phyloP scores from a whole-genome alignment of 805 yeast species.

The Metschnikowia santaceciliae region DNA sequence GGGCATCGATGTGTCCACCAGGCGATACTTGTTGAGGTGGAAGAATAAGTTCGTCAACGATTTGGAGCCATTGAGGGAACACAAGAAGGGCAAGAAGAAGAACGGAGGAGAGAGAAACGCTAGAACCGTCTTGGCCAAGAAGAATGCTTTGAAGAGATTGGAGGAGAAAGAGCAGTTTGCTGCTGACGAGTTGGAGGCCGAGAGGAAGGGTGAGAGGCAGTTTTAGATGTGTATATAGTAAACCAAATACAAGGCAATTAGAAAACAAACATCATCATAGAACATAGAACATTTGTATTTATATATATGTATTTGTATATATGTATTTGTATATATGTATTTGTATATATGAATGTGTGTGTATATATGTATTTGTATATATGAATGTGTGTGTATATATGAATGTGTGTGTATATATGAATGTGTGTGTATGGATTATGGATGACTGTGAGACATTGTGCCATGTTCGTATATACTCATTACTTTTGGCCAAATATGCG shows the following conservation, averaged over 20 bases:
- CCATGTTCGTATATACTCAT: too few relatives aligned
- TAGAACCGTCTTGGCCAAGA: slow-evolving; percentile 48
- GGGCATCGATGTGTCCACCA: slow-evolving; percentile 69
- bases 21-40: slow-evolving; percentile 75
- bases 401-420: too few relatives aligned
- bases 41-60: slow-evolving; percentile 61
- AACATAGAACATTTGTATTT: too few relatives aligned
- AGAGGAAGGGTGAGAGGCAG: slow-evolving; percentile 39
- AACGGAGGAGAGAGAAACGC: slow-evolving; percentile 85
- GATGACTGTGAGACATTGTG: too few relatives aligned
- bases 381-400: too few relatives aligned
- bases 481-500: too few relatives aligned
- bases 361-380: too few relatives aligned
- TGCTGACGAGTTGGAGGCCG: slow-evolving; percentile 38
- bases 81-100: slow-evolving; percentile 65
- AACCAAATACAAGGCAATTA: not conserved
- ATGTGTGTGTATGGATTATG: too few relatives aligned
- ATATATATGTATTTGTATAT: too few relatives aligned
- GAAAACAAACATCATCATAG: too few relatives aligned
- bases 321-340: too few relatives aligned
- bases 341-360: too few relatives aligned
- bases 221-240: slow-evolving; percentile 23
- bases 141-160: slow-evolving; percentile 55
- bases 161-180: slow-evolving; percentile 46
- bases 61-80: slow-evolving; percentile 49